phyloP scores from a whole-genome alignment of 2,329 filamentous ascomycete genomes.

The Plenodomus tracheiphilus region DNA sequence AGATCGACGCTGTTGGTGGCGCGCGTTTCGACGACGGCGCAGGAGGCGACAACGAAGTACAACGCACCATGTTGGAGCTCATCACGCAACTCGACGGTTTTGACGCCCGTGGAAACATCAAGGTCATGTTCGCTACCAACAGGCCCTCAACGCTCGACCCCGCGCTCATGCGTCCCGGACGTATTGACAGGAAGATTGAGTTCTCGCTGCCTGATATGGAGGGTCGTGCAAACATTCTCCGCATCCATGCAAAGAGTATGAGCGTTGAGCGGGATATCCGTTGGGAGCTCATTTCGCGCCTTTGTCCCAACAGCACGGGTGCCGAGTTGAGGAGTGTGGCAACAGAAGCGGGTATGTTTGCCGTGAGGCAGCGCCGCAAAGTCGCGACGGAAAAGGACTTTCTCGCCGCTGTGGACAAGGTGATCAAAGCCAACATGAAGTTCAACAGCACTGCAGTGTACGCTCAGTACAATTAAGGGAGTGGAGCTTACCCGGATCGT shows the following conservation, averaged over 20 bases:
- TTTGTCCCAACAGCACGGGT: slow-evolving; percentile 96
- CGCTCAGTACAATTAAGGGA: slow-evolving; percentile 92
- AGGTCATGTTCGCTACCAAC: slow-evolving; percentile 99
- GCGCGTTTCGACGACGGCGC: slow-evolving; percentile 96
- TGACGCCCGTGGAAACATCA: slow-evolving; percentile 96
- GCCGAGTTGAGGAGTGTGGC: slow-evolving; percentile 95
- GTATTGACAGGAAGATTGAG: slow-evolving; percentile 98
- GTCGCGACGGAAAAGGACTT: slow-evolving; percentile 99
- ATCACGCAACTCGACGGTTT: slow-evolving; percentile 98
- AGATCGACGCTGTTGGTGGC: slow-evolving; percentile 94
- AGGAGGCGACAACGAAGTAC: slow-evolving; percentile 95
- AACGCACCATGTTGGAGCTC: slow-evolving; percentile 95
- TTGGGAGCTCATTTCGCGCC: slow-evolving; percentile 96
- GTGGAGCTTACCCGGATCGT: neutral
- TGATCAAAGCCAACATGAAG: slow-evolving; percentile 98
- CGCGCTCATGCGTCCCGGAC: slow-evolving; percentile 94
- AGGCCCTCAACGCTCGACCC: slow-evolving; percentile 92
- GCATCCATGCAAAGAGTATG: slow-evolving; percentile 99
- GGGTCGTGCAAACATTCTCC: slow-evolving; percentile 93
- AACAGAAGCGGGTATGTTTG: slow-evolving; percentile 98
- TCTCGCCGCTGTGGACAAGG: slow-evolving; percentile 96
- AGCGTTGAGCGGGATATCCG: slow-evolving; percentile 97
- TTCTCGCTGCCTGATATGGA: slow-evolving; percentile 97
- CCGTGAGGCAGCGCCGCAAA: slow-evolving; percentile 92
- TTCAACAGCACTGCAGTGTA: slow-evolving; percentile 99